A percentile compares a stretch with the other conserved stretches of the same genome.
phyloP scores from a whole-genome alignment of 2,329 filamentous ascomycete genomes.

The Colletotrichum lini region DNA sequence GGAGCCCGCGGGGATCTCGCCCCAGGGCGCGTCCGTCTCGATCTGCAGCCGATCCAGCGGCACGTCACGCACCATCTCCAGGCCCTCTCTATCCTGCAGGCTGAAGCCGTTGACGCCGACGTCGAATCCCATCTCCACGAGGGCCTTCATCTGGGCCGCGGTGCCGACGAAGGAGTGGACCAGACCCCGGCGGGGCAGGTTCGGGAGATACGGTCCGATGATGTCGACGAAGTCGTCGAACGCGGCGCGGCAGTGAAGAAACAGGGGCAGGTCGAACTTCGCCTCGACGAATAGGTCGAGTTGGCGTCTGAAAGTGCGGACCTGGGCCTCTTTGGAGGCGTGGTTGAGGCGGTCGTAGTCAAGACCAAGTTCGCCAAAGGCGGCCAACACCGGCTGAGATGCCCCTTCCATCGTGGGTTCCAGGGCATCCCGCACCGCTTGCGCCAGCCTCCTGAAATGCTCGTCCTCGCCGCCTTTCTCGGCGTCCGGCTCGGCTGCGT shows the following conservation, averaged over 20 bases:
- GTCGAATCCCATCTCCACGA: conserved; percentile 56
- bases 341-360: conserved; percentile 64
- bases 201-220: conserved; percentile 55
- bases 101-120: conserved; percentile 66
- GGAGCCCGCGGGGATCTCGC: conserved; percentile 54
- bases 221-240: conserved; percentile 59
- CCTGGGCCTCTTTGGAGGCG: conserved; percentile 58
- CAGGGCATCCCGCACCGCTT: conserved; percentile 46
- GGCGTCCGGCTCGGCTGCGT: conserved; percentile 59
- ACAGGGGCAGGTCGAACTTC: conserved; percentile 54
- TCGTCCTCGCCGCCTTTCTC: conserved; percentile 43
- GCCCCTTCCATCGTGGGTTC: not conserved
- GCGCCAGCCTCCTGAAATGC: conserved; percentile 47
- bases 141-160: conserved; percentile 54
- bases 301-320: conserved; percentile 57
- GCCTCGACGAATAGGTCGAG: conserved; percentile 55
- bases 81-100: conserved; percentile 54
- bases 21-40: conserved; percentile 66
- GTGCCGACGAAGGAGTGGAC: conserved; percentile 59
- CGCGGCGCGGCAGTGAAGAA: conserved; percentile 58
- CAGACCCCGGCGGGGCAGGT: conserved; percentile 54
- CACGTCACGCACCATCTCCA: conserved; percentile 59
- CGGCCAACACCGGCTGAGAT: conserved; percentile 52
- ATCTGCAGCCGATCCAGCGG: conserved; percentile 59
- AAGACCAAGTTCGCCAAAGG: conserved; percentile 65